Percentiles rank a stretch among this genome's conserved stretches.
These are phyloP conservation scores for Neurospora sp. DNA, from an alignment of 2,329 filamentous ascomycete species.

Conservation along the genomic window DNA sequence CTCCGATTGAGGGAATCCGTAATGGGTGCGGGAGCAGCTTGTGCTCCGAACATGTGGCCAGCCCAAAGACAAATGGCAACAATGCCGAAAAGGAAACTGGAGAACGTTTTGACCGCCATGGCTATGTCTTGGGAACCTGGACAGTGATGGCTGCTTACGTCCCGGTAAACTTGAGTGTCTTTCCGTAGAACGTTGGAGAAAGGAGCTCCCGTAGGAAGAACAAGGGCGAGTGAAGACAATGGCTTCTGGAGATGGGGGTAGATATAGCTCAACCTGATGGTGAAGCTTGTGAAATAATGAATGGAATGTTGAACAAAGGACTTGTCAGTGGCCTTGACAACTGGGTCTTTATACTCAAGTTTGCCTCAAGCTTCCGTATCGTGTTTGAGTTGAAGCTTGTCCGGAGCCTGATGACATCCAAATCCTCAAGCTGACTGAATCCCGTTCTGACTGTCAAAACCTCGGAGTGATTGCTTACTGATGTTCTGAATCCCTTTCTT, in stretches of 20 bases:
- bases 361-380: neutral
- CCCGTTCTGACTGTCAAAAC: neutral
- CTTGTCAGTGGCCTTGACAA: neutral
- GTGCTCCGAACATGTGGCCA: slow-evolving; percentile 3
- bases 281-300: neutral
- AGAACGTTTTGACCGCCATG: neutral
- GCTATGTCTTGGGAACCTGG: neutral
- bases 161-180: neutral
- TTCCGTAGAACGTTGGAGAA: neutral
- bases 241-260: neutral
- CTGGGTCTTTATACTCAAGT: neutral
- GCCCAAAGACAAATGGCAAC: slow-evolving; percentile 5
- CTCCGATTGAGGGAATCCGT: neutral
- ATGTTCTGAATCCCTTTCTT: neutral
- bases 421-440: neutral
- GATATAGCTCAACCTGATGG: neutral
- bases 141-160: neutral
- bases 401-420: neutral
- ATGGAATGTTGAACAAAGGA: neutral
- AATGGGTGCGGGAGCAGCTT: neutral
- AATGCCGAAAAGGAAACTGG: neutral
- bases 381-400: neutral
- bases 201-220: neutral
- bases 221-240: neutral
- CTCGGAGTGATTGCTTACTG: neutral